A percentile compares a stretch with the other conserved stretches of the same genome.
Evolutionary conservation across 768 basidiomycete species (phyloP).

Genomic region (Agrocybe chaxingu): DNA sequence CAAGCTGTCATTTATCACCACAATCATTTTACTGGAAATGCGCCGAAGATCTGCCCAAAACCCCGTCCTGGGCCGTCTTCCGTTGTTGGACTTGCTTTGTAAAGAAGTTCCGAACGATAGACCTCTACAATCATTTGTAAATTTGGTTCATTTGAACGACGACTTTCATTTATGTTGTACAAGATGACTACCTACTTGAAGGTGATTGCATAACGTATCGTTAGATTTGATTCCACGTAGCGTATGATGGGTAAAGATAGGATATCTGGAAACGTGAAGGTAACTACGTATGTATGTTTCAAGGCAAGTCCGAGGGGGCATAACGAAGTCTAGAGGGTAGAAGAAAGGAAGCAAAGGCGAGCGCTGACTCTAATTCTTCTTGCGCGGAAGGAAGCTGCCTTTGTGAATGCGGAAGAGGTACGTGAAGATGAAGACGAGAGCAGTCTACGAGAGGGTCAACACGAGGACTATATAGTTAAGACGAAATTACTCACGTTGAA

Average conservation of each 20-base stretch:
- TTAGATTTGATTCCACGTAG: too few species aligned
- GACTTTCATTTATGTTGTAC: not conserved
- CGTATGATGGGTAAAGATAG: too few species aligned
- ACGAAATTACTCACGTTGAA: conserved; percentile 38
- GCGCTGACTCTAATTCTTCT: conserved; percentile 11
- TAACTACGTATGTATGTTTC: not conserved
- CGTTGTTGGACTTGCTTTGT: conserved; percentile 7
- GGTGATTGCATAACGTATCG: too few species aligned
- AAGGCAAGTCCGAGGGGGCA: not conserved
- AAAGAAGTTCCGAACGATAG: not conserved
- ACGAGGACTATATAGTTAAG: not conserved
- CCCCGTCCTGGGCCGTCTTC: not conserved
- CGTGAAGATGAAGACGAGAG: conserved; percentile 42
- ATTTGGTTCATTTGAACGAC: not conserved
- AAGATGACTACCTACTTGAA: too few species aligned
- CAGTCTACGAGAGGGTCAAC: conserved; percentile 26
- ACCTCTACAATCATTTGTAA: not conserved
- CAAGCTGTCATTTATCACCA: not conserved
- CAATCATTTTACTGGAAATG: not conserved
- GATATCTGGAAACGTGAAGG: too few species aligned
- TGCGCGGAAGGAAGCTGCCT: conserved; percentile 25
- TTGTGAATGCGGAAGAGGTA: conserved; percentile 50
- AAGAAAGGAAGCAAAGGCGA: not conserved
- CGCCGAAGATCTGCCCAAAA: not conserved
- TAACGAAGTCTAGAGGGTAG: not conserved